Conservation (phyloP, 2,329 filamentous ascomycete genomes). For the Penicillium sp. region DNA sequence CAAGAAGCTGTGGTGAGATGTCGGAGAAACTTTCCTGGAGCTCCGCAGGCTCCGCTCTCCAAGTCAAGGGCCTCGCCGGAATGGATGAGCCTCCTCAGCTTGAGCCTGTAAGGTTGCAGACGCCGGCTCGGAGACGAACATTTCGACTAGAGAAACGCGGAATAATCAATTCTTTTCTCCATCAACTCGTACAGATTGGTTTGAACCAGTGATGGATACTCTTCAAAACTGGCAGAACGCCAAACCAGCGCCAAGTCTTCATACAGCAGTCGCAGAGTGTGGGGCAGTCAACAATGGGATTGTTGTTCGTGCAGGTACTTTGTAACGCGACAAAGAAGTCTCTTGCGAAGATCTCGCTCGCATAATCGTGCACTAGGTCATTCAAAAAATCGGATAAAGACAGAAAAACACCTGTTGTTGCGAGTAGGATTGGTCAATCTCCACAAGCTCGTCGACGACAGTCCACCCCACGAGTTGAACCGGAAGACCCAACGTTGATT, state of each 20-base stretch:
- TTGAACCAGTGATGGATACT: background rate
- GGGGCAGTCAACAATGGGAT: background rate
- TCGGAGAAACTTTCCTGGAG: slow-evolving; percentile 26
- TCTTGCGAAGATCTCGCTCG: background rate
- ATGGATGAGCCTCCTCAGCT: background rate
- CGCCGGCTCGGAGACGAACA: no score
- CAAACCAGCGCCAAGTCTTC: background rate
- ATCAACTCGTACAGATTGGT: background rate
- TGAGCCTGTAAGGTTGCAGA: background rate
- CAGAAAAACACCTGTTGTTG: no score
- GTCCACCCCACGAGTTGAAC: no score
- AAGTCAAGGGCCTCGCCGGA: slow-evolving; percentile 1
- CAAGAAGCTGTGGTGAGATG: slow-evolving; percentile 5
- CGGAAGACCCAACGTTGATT: no score
- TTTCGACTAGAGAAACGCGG: background rate
- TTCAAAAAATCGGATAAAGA: no score
- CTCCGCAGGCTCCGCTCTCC: slow-evolving; percentile 20
- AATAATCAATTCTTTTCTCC: no score
- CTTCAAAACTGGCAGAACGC: background rate
- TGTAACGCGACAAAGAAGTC: background rate
- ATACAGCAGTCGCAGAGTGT: background rate
- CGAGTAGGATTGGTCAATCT: no score
- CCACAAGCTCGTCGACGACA: no score
- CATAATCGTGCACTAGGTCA: no score
- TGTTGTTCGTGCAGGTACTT: background rate